Percentiles rank a stretch among this genome's conserved stretches.
Conservation (phyloP, 192 early-diverging fungal species). For the Backusella tarrabulga region DNA sequence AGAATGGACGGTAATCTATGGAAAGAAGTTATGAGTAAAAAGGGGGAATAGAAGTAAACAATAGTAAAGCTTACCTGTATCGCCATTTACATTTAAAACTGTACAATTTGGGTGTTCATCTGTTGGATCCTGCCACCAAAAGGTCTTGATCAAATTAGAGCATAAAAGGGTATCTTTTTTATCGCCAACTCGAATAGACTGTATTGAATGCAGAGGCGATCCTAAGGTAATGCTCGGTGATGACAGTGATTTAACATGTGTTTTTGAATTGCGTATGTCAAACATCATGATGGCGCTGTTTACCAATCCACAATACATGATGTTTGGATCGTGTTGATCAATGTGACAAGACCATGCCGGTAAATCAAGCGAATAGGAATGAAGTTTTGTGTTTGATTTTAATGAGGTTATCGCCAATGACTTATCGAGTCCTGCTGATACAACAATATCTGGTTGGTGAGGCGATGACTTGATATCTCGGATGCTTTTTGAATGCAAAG, state of each 20-base stretch:
- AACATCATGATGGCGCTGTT: constrained; percentile 20
- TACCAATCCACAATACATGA: constrained; percentile 22
- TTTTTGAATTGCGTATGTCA: constrained; percentile 23
- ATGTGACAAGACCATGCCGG: constrained; percentile 26
- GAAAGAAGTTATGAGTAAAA: neutral
- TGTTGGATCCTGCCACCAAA: constrained; percentile 6
- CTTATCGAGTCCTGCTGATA: constrained; percentile 21
- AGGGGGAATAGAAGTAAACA: neutral
- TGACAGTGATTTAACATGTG: neutral
- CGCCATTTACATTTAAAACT: neutral
- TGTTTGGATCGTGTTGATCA: constrained; percentile 13
- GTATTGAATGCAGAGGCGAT: constrained; percentile 3
- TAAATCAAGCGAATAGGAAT: constrained; percentile 12
- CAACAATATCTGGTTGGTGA: neutral
- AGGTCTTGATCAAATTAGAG: constrained; percentile 1
- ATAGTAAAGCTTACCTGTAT: neutral
- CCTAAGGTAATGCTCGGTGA: neutral
- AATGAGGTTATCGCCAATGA: constrained; percentile 21
- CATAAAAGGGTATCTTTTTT: neutral
- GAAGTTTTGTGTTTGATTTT: constrained; percentile 18
- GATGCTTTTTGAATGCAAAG: constrained; percentile 14
- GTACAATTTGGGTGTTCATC: neutral
- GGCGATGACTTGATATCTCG: constrained; percentile 16
- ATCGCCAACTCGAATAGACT: neutral
- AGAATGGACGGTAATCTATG: neutral